Conservation (phyloP, 345 rosid genomes). For the Moringa oleifera region DNA sequence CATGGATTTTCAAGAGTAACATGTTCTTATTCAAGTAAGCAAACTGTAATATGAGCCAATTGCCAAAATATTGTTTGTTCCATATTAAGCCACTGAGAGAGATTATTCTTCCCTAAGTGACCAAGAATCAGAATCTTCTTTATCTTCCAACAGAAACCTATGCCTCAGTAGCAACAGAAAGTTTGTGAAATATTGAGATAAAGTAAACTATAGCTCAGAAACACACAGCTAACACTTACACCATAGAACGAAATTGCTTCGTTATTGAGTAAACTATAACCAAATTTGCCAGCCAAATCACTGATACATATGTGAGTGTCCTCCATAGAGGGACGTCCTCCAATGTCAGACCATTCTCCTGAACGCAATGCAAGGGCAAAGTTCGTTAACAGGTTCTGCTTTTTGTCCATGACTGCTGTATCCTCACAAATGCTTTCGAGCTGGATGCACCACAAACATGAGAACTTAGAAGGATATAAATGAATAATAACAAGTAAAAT, state of each 20-base stretch:
- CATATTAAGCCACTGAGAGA: too few species aligned
- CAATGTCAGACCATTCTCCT: conserved; percentile 79
- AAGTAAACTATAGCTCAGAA: too few species aligned
- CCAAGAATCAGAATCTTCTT: too few species aligned
- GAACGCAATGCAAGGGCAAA: conserved; percentile 58
- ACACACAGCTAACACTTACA: too few species aligned
- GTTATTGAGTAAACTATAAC: conserved; percentile 24
- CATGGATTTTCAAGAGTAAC: too few species aligned
- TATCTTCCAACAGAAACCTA: not conserved
- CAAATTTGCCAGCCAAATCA: conserved; percentile 52
- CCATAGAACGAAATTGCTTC: conserved; percentile 67
- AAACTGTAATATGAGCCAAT: too few species aligned
- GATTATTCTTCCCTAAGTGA: too few species aligned
- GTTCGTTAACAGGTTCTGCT: conserved; percentile 22
- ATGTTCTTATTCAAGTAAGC: too few species aligned
- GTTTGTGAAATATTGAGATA: conserved; percentile 15
- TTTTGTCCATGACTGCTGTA: conserved; percentile 27
- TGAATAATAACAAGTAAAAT: too few species aligned
- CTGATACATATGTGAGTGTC: conserved; percentile 75
- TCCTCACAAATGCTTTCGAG: conserved; percentile 63
- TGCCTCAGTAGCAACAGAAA: not conserved
- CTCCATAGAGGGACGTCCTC: conserved; percentile 62
- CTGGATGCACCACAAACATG: conserved; percentile 30
- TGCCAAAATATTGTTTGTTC: too few species aligned
- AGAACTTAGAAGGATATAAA: not conserved